Evolutionary conservation across 2,329 filamentous ascomycete genomes (phyloP).

Genomic region (Colletotrichum tamarilloi): DNA sequence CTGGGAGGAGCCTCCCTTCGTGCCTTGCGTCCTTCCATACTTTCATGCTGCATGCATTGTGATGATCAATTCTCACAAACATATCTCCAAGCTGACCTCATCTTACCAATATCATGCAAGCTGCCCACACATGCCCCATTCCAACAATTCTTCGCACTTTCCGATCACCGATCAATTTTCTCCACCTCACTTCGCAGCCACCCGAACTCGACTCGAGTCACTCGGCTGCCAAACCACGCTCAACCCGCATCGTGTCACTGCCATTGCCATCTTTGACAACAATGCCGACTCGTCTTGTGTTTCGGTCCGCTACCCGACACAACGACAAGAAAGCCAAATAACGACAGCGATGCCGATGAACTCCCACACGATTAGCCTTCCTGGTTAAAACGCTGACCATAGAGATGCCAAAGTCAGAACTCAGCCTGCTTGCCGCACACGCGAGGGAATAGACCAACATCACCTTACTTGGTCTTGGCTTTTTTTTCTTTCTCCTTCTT

Average conservation of each 20-base stretch:
- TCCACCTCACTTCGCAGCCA: background rate
- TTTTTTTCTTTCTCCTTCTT: slow-evolving; percentile 13
- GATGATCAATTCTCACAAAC: background rate
- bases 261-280: background rate
- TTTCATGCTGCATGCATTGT: background rate
- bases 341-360: background rate
- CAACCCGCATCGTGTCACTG: background rate
- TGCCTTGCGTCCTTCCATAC: slow-evolving; percentile 5
- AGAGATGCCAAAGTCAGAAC: slow-evolving; percentile 1
- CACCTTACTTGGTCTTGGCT: slow-evolving; percentile 8
- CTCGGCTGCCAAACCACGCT: slow-evolving; percentile 6
- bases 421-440: background rate
- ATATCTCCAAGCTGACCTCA: background rate
- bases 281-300: slow-evolving; percentile 12
- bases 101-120: slow-evolving; percentile 19
- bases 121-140: background rate
- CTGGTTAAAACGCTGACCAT: slow-evolving; percentile 7
- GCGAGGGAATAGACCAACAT: background rate
- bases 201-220: background rate
- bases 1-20: background rate
- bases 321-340: slow-evolving; percentile 14
- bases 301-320: background rate
- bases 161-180: background rate
- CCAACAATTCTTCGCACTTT: background rate
- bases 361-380: background rate